Conservation (phyloP, 2,329 filamentous ascomycete species). For the Metarhizium sp. region DNA sequence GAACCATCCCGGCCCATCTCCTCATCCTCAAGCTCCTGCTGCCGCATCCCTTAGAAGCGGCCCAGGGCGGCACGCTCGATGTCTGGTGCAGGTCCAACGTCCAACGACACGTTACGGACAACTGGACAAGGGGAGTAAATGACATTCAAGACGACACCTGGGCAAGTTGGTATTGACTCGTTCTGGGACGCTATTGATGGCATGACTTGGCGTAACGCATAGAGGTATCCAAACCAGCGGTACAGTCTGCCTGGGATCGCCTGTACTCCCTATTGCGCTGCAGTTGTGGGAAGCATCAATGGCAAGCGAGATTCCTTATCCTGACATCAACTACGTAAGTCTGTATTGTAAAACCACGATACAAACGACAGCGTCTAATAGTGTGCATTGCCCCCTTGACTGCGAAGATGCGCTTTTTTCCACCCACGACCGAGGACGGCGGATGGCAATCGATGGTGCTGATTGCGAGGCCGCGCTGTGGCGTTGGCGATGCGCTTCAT, state of each 20-base stretch:
- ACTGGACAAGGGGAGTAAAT: background rate
- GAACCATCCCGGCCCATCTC: background rate
- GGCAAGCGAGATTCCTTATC: background rate
- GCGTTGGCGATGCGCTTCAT: too few relatives aligned
- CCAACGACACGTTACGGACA: too few relatives aligned
- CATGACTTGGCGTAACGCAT: too few relatives aligned
- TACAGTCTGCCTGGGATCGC: background rate
- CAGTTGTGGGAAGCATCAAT: background rate
- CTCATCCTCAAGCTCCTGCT: background rate
- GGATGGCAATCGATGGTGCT: too few relatives aligned
- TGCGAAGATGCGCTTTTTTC: background rate
- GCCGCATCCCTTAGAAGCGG: background rate
- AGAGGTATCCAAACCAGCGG: background rate
- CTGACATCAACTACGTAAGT: background rate
- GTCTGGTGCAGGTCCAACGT: too few relatives aligned
- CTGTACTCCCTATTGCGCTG: background rate
- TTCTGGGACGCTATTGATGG: background rate
- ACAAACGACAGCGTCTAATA: background rate
- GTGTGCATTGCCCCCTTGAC: too few relatives aligned
- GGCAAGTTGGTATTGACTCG: background rate
- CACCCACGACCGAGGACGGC: too few relatives aligned
- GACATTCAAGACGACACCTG: background rate
- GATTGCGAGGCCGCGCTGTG: background rate
- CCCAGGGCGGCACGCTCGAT: background rate
- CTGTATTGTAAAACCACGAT: background rate